These are phyloP conservation scores for Colletotrichum phormii DNA, from an alignment of 2,329 filamentous ascomycete genomes.

Conservation along the genomic window DNA sequence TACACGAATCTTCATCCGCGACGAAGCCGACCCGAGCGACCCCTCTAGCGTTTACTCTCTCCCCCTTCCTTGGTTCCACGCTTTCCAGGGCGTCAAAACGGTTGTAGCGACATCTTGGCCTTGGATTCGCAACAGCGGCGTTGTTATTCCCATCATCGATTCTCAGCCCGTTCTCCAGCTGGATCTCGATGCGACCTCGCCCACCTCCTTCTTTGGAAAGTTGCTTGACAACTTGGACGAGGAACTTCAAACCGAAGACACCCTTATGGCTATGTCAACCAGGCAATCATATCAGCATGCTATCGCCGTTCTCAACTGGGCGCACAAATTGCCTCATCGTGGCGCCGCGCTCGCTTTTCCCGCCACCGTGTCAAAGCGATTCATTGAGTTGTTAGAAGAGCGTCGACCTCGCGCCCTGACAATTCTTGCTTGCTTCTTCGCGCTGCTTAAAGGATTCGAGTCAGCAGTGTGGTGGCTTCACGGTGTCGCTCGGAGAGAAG, in stretches of 20 bases:
- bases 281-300: constrained; percentile 72
- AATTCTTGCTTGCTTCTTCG: constrained; percentile 75
- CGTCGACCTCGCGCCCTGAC: constrained; percentile 71
- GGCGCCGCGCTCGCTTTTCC: constrained; percentile 72
- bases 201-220: constrained; percentile 69
- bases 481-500: constrained; percentile 73
- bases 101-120: constrained; percentile 74
- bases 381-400: constrained; percentile 68
- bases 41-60: constrained; percentile 62
- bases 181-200: constrained; percentile 63
- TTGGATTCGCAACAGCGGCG: constrained; percentile 68
- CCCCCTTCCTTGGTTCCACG: constrained; percentile 75
- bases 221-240: constrained; percentile 69
- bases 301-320: constrained; percentile 75
- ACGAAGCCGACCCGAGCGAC: constrained; percentile 58
- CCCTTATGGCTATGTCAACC: constrained; percentile 50
- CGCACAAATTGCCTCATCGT: constrained; percentile 69
- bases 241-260: constrained; percentile 54
- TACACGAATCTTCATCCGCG: constrained; percentile 70
- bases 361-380: constrained; percentile 71
- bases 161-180: constrained; percentile 72
- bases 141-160: constrained; percentile 72
- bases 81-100: constrained; percentile 75
- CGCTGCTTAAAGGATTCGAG: constrained; percentile 71
- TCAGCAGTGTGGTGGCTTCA: constrained; percentile 75